Evolutionary conservation across 179 eudicot genomes (phyloP), one percentile per base, ranked within the genome.

Genomic region (Camellia oleifera): DNA sequence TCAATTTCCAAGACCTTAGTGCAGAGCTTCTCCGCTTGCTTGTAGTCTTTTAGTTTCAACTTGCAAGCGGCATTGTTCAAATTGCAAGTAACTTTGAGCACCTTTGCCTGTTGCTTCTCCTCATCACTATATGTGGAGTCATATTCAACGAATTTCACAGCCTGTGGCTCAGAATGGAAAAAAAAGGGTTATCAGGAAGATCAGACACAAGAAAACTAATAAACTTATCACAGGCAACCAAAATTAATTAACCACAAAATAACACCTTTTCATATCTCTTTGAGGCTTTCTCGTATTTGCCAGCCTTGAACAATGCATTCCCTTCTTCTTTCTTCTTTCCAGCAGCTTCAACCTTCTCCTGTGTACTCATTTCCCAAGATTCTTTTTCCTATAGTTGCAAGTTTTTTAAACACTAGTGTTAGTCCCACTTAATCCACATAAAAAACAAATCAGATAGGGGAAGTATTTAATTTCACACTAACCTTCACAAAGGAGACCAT

Each of bases 221-320:
- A 12, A 5, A 53, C 52, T 11, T 44, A 50, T 32, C 68, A 5
- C 2, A 63, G 18, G 7, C 40, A 63, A 63, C 26, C 68, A 60
- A 10, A 10, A 63, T n/a, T 26, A 26, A 20, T 20, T 18, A 18
- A n/a, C 2, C 50, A 26, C 73, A 69, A 69, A 12, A 13, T 10
- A 10, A 10, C 17, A 93, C 96, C 94, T 94, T 94, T 86, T 94
- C 98, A 54, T 94, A 94, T 89, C 97, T 87, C 86, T 90, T 94
- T 14, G 96, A 88, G 14, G 98, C 98, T 82, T 87, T 93, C 18
- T 54, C 87, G 81, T 91, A 89, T 80, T 94, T 94, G 13, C 93
- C 93, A 64, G 91, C 93, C 83, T 94, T 94, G 77, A 94, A 94
- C 18, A 89, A 79, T 0, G 82, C 91, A 87, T 94, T 94, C n/a